Conservation (phyloP, 169 alveolate genomes). For the Theileria equi region DNA sequence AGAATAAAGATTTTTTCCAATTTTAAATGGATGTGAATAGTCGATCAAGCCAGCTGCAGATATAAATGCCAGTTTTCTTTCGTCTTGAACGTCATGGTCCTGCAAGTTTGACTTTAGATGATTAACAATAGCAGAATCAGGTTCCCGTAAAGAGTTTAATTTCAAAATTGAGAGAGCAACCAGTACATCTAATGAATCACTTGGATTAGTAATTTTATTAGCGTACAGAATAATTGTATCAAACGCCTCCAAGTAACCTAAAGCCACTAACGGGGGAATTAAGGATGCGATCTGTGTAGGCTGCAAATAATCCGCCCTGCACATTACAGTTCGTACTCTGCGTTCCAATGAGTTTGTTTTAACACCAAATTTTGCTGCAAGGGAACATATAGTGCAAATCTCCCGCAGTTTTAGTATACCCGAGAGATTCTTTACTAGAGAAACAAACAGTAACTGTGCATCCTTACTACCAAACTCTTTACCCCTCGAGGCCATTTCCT, state of each 20-base stretch:
- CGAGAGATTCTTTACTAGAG: constrained; percentile 3
- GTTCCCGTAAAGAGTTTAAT: constrained; percentile 3
- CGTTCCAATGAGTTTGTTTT: constrained; percentile 19
- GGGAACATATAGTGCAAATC: constrained; percentile 7
- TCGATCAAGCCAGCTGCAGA: no score
- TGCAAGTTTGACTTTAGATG: background rate
- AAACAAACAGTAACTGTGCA: constrained; percentile 31
- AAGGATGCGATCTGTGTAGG: constrained; percentile 29
- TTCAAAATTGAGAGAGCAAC: constrained; percentile 29
- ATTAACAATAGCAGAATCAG: background rate
- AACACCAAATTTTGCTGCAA: constrained; percentile 34
- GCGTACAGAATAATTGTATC: constrained; percentile 15
- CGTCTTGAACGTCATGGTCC: background rate
- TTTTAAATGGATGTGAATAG: no score
- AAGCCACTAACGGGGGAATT: constrained; percentile 4
- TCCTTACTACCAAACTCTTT: constrained; percentile 22
- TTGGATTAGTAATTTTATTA: background rate
- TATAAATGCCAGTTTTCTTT: no score
- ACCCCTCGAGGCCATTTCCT: constrained; percentile 5
- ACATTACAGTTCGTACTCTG: constrained; percentile 17
- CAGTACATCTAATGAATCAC: constrained; percentile 24
- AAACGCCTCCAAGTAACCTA: constrained; percentile 37
- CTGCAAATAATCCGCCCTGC: constrained; percentile 36
- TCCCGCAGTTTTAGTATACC: constrained; percentile 47
- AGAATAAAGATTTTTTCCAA: no score